Percentiles rank a stretch among this genome's conserved stretches.
Conservation (phyloP, 768 basidiomycete species). For the Auriscalpium microsporum region DNA sequence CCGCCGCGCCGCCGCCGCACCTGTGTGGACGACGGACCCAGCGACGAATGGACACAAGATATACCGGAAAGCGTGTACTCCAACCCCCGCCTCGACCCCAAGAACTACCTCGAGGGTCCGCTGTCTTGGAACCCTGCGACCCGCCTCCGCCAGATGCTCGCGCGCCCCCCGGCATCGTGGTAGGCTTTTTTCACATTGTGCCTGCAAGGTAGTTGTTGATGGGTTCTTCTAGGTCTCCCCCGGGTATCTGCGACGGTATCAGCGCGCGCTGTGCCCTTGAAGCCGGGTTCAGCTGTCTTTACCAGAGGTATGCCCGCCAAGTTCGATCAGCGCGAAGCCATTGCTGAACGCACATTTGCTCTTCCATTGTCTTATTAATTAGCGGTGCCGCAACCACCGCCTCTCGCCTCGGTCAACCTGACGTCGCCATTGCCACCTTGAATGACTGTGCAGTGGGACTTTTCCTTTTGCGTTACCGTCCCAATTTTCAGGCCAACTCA, state of each 20-base stretch:
- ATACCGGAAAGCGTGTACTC: constrained; percentile 35
- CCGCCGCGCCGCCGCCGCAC: no score
- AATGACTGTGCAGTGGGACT: constrained; percentile 53
- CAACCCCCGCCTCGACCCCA: constrained; percentile 61
- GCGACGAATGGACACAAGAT: neutral
- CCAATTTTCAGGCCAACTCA: neutral
- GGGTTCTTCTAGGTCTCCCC: constrained; percentile 42
- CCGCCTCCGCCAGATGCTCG: constrained; percentile 46
- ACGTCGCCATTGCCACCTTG: constrained; percentile 68
- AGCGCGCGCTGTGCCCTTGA: constrained; percentile 74
- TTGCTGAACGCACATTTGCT: neutral
- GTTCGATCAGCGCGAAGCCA: neutral
- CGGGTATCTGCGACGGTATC: constrained; percentile 76
- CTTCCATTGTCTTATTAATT: neutral
- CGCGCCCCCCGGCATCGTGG: constrained; percentile 68
- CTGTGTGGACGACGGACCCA: neutral
- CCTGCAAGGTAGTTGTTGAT: no score
- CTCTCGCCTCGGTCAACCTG: constrained; percentile 70
- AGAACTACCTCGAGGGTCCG: constrained; percentile 61
- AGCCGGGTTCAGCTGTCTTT: constrained; percentile 69
- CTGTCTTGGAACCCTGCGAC: constrained; percentile 63
- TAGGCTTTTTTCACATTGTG: constrained; percentile 26
- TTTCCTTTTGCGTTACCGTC: constrained; percentile 2
- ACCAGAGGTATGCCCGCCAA: constrained; percentile 47
- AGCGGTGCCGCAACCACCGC: constrained; percentile 77